A percentile compares a stretch with the other conserved stretches of the same genome.
Conservation (phyloP, 345 rosid genomes). For the Brassica juncea region DNA sequence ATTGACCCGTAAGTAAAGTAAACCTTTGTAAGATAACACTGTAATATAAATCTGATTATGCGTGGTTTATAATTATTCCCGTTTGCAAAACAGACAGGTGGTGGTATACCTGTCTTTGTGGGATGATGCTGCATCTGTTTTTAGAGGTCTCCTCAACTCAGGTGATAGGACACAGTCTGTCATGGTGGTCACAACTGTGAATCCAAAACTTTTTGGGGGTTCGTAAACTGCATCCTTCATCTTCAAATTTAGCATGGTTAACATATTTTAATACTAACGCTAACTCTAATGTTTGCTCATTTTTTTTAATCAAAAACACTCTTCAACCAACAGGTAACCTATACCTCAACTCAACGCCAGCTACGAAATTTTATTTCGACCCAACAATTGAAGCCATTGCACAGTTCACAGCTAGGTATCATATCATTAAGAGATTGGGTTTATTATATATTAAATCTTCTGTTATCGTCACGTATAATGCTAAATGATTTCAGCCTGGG, state of each 20-base stretch:
- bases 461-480: neutral
- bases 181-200: neutral
- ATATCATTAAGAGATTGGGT: neutral
- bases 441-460: too few species aligned
- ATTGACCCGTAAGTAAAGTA: neutral
- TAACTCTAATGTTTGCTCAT: too few species aligned
- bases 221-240: too few species aligned
- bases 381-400: neutral
- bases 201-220: neutral
- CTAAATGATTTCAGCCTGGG: neutral
- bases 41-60: too few species aligned
- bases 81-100: neutral
- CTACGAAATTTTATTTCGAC: neutral
- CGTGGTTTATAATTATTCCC: too few species aligned
- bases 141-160: neutral
- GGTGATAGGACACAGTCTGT: neutral
- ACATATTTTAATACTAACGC: too few species aligned
- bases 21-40: too few species aligned
- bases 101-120: neutral
- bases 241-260: too few species aligned
- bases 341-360: neutral
- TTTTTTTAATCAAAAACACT: too few species aligned
- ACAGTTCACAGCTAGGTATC: neutral
- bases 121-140: neutral
- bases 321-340: neutral